phyloP scores from a whole-genome alignment of 495 filamentous ascomycete species.

The Penicillium salamii region DNA sequence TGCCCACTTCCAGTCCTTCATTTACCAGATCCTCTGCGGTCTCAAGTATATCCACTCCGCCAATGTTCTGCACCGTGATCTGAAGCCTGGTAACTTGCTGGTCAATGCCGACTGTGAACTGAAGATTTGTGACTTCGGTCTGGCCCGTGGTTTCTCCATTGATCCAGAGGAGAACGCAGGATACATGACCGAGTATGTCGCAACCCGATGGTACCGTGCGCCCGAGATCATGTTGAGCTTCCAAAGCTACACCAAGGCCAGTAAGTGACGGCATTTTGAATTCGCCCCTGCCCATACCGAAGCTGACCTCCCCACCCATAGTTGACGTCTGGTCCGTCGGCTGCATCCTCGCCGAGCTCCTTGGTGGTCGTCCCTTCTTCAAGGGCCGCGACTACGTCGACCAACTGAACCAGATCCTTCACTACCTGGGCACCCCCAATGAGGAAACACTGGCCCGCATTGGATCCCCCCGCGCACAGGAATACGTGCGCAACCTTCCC shows the following conservation, averaged over 20 bases:
- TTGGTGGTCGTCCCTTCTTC: conserved; percentile 96
- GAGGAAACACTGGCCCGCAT: conserved; percentile 94
- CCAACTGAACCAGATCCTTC: conserved; percentile 97
- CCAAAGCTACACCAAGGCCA: conserved; percentile 99
- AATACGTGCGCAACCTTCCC: conserved; percentile 96
- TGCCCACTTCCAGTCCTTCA: conserved; percentile 93
- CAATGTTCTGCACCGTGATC: conserved; percentile 92
- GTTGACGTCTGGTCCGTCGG: conserved; percentile 99
- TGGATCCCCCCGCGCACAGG: conserved; percentile 91
- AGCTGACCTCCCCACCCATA: conserved; percentile 33
- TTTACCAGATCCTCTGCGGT: conserved; percentile 92
- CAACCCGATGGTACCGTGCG: conserved; percentile 97
- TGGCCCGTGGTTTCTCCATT: conserved; percentile 93
- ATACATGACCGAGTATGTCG: conserved; percentile 99
- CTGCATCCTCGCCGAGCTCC: conserved; percentile 93
- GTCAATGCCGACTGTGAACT: conserved; percentile 99
- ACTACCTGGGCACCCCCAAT: conserved; percentile 94
- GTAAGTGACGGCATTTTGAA: conserved; percentile 54
- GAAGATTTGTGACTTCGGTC: conserved; percentile 97
- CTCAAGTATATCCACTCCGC: conserved; percentile 99
- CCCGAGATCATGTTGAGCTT: conserved; percentile 99
- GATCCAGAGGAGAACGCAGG: conserved; percentile 98
- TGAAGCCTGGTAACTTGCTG: conserved; percentile 95
- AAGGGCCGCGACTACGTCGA: conserved; percentile 99
- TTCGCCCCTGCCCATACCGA: neutral